Conservation (phyloP, 257 asterid genomes). For the Solanum piurae region DNA sequence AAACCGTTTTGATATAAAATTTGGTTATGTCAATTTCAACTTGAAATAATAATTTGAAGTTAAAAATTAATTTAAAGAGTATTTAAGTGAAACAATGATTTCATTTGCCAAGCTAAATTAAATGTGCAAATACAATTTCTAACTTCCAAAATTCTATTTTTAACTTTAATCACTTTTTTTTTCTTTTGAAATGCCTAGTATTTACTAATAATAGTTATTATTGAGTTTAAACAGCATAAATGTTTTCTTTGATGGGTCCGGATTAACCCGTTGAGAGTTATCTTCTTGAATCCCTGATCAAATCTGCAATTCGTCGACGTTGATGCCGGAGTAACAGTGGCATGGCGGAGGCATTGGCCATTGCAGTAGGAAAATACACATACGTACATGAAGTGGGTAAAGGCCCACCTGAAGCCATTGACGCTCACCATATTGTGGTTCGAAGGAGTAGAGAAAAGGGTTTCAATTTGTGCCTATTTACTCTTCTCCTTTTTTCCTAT, state of each 20-base stretch:
- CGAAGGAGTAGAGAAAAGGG: slow-evolving; percentile 17
- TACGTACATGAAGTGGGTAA: slow-evolving; percentile 42
- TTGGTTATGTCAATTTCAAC: not conserved
- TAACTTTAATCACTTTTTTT: not conserved
- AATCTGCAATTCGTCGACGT: not conserved
- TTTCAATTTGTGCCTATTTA: slow-evolving; percentile 19
- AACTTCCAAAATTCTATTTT: not conserved
- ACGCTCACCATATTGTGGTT: slow-evolving; percentile 52
- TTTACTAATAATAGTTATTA: not conserved
- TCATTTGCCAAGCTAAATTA: not conserved
- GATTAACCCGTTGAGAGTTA: not conserved
- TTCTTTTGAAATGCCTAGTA: not conserved
- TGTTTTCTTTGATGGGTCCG: not conserved
- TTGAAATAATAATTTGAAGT: not conserved
- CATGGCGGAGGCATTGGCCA: slow-evolving; percentile 16
- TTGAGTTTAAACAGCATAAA: not conserved
- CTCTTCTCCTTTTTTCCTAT: slow-evolving; percentile 21
- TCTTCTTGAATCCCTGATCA: not conserved
- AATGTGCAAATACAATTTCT: not conserved
- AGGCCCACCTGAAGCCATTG: slow-evolving; percentile 49
- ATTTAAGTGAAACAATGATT: too few species aligned
- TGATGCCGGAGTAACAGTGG: not conserved
- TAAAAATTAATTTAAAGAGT: too few species aligned
- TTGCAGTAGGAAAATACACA: slow-evolving; percentile 33
- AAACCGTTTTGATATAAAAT: not conserved